A percentile compares a stretch with the other conserved stretches of the same genome.
These are phyloP conservation scores for Trichopus zeylanicus DNA, from an alignment of 116 monocot species.

Conservation along the genomic window DNA sequence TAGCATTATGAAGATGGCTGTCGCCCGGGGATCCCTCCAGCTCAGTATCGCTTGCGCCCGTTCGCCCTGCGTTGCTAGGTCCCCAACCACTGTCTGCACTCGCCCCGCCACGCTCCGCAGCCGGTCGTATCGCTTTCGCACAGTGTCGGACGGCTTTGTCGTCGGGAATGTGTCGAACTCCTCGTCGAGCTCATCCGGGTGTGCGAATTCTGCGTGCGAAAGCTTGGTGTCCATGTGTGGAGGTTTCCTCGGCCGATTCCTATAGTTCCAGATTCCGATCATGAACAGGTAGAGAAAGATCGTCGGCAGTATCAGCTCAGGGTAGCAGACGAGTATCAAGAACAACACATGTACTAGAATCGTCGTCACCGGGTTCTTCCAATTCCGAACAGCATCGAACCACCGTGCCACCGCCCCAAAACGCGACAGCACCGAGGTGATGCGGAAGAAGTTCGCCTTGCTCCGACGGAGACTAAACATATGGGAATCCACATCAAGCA, in stretches of 20 bases:
- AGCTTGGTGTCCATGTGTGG: slow-evolving; percentile 81
- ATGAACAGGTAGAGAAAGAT: slow-evolving; percentile 83
- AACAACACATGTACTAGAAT: slow-evolving; percentile 65
- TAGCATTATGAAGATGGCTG: slow-evolving; percentile 56
- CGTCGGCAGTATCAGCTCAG: slow-evolving; percentile 73
- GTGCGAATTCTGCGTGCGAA: slow-evolving; percentile 48
- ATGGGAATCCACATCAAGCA: slow-evolving; percentile 79
- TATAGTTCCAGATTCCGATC: slow-evolving; percentile 77
- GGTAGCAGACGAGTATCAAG: slow-evolving; percentile 67
- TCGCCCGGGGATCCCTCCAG: slow-evolving; percentile 87
- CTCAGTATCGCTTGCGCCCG: slow-evolving; percentile 65
- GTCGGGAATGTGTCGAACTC: slow-evolving; percentile 45
- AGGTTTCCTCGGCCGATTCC: slow-evolving; percentile 51
- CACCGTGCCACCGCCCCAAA: slow-evolving; percentile 28
- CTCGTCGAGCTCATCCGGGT: slow-evolving; percentile 50
- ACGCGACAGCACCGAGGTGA: slow-evolving; percentile 60
- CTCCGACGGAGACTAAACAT: slow-evolving; percentile 76
- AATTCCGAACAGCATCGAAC: slow-evolving; percentile 45
- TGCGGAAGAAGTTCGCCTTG: slow-evolving; percentile 86
- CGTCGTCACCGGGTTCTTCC: slow-evolving; percentile 79
- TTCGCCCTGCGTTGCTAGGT: slow-evolving; percentile 86
- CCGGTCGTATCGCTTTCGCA: slow-evolving; percentile 70
- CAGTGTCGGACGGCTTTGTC: slow-evolving; percentile 28
- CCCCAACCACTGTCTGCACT: slow-evolving; percentile 83
- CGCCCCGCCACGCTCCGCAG: slow-evolving; percentile 67